phyloP scores from a whole-genome alignment of 73 alveolate genomes.

The Tetrahymena borealis region DNA sequence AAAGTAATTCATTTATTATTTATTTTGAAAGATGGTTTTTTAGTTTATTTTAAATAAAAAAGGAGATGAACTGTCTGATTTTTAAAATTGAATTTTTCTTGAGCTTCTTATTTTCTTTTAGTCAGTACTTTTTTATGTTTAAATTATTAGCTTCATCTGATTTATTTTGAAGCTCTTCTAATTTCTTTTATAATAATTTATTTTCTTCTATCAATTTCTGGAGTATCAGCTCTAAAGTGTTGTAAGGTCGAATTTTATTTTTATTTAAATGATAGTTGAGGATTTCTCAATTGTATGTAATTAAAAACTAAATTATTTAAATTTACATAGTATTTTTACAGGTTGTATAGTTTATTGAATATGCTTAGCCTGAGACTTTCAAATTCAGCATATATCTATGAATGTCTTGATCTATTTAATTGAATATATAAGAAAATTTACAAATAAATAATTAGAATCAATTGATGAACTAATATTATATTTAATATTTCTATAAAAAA shows the following conservation, averaged over 20 bases:
- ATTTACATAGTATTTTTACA: neutral
- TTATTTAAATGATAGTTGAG: neutral
- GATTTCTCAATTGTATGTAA: neutral
- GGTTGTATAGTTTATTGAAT: neutral
- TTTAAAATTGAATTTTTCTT: neutral
- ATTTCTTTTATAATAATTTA: neutral
- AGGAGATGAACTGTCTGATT: too few species aligned
- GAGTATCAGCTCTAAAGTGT: neutral
- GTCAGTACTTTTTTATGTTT: neutral
- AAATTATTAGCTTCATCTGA: neutral
- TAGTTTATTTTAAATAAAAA: too few species aligned
- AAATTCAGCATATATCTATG: neutral
- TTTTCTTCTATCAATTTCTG: neutral
- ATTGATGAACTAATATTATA: too few species aligned
- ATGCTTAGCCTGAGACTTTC: neutral
- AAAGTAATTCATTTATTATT: too few species aligned
- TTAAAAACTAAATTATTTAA: neutral
- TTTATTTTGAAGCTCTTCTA: neutral
- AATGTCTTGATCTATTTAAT: neutral
- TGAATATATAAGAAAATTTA: too few species aligned
- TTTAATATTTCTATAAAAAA: too few species aligned
- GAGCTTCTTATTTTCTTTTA: neutral
- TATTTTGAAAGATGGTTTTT: too few species aligned
- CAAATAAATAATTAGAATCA: too few species aligned
- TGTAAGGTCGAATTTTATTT: neutral